phyloP scores from a whole-genome alignment of 2,329 filamentous ascomycete genomes.

The Neopestalotiopsis sp. region DNA sequence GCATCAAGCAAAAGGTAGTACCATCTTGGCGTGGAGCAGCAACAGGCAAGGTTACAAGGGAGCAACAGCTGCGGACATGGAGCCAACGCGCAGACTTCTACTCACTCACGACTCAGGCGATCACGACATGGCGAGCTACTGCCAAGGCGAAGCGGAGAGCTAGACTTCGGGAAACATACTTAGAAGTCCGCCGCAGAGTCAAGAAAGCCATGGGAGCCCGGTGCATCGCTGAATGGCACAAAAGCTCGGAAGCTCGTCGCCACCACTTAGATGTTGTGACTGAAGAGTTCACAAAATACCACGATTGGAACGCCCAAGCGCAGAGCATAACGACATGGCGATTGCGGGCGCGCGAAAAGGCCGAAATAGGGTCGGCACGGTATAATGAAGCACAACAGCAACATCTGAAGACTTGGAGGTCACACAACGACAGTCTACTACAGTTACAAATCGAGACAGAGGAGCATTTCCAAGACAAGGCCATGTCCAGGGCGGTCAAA shows the following conservation, averaged over 20 bases:
- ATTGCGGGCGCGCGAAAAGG: constrained; percentile 27
- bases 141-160: constrained; percentile 36
- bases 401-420: constrained; percentile 31
- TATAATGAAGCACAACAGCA: constrained; percentile 30
- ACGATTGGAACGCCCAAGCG: constrained; percentile 27
- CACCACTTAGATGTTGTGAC: constrained; percentile 31
- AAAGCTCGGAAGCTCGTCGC: constrained; percentile 29
- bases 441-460: constrained; percentile 28
- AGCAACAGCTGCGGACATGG: constrained; percentile 30
- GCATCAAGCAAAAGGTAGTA: constrained; percentile 29
- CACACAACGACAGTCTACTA: constrained; percentile 22
- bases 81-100: constrained; percentile 35
- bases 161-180: constrained; percentile 35
- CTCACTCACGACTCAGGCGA: constrained; percentile 29
- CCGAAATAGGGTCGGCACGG: constrained; percentile 24
- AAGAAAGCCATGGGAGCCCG: constrained; percentile 38
- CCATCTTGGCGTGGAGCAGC: constrained; percentile 33
- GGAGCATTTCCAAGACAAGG: constrained; percentile 30
- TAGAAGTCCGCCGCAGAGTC: constrained; percentile 37
- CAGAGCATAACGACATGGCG: constrained; percentile 34
- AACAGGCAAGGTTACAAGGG: constrained; percentile 22
- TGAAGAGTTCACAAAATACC: constrained; percentile 28
- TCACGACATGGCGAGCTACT: constrained; percentile 29
- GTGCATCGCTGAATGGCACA: constrained; percentile 34
- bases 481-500: constrained; percentile 30